These are phyloP conservation scores for Diaporthe citrichinensis DNA, from an alignment of 2,329 filamentous ascomycete genomes.

Conservation along the genomic window DNA sequence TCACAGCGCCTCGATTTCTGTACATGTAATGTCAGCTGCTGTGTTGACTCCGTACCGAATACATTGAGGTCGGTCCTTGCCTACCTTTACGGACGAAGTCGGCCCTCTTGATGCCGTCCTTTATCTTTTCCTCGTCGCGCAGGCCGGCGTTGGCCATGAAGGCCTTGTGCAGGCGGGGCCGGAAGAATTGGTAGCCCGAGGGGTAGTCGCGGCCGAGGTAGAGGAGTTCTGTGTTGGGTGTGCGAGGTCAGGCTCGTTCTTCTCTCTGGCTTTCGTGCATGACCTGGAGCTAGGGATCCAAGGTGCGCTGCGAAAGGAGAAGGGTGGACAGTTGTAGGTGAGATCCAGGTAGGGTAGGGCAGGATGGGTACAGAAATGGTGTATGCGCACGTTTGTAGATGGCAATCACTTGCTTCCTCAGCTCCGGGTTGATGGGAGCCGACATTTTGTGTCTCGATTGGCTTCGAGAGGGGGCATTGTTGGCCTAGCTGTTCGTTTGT, in stretches of 20 bases:
- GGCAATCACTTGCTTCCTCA: slow-evolving; percentile 84
- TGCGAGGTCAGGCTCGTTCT: neutral
- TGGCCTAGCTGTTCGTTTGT: neutral
- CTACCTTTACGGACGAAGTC: slow-evolving; percentile 93
- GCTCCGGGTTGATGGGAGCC: slow-evolving; percentile 61
- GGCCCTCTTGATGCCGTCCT: slow-evolving; percentile 80
- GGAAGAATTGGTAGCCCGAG: slow-evolving; percentile 84
- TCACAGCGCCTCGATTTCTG: slow-evolving; percentile 94
- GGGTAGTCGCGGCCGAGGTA: slow-evolving; percentile 90
- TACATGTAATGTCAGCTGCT: neutral
- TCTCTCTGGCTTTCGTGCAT: neutral
- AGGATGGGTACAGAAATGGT: neutral
- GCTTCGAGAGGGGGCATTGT: slow-evolving; percentile 8
- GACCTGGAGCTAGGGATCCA: neutral
- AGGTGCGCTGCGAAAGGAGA: neutral
- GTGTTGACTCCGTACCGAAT: slow-evolving; percentile 10
- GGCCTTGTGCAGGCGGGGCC: slow-evolving; percentile 84
- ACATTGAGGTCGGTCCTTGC: neutral
- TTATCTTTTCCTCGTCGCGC: slow-evolving; percentile 81
- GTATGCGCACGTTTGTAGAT: slow-evolving; percentile 83
- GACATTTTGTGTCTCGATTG: slow-evolving; percentile 45
- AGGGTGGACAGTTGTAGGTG: neutral
- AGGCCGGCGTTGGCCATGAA: slow-evolving; percentile 83
- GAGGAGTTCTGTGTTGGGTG: slow-evolving; percentile 76
- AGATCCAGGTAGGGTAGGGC: neutral